Evolutionary conservation across 192 early-diverging fungal genomes (phyloP).

Genomic region (Podila epigama): DNA sequence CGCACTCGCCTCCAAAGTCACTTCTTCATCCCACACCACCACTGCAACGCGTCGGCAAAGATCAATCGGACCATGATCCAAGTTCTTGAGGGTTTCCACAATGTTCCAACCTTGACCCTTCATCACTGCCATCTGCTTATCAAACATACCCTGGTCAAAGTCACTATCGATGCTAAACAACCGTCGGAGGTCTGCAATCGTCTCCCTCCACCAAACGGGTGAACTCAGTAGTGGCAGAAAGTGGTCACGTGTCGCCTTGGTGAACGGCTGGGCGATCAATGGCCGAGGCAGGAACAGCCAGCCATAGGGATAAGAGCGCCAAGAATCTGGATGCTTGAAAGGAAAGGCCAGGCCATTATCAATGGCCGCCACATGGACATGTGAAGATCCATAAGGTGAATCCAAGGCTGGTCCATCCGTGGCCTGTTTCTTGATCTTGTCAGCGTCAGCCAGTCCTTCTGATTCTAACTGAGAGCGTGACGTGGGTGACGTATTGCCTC

Average conservation of each 20-base stretch:
- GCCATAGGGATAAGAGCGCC: conserved; percentile 91
- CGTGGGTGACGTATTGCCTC: neutral
- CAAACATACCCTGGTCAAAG: conserved; percentile 84
- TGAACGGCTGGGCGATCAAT: conserved; percentile 70
- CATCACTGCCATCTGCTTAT: conserved; percentile 81
- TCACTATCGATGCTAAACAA: conserved; percentile 78
- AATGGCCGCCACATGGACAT: conserved; percentile 85
- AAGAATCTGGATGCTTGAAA: conserved; percentile 89
- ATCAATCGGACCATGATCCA: conserved; percentile 60
- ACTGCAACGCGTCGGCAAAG: conserved; percentile 53
- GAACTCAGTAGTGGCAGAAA: conserved; percentile 74
- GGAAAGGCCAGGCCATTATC: conserved; percentile 96
- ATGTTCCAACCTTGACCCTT: conserved; percentile 90
- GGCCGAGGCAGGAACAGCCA: conserved; percentile 79
- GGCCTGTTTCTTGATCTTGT: neutral
- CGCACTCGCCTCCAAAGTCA: conserved; percentile 25
- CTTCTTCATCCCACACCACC: conserved; percentile 60
- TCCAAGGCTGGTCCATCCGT: conserved; percentile 4
- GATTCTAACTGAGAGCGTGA: neutral
- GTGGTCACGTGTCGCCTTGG: conserved; percentile 68
- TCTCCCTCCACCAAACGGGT: conserved; percentile 82
- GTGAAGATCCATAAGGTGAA: conserved; percentile 44
- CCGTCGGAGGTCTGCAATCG: conserved; percentile 67
- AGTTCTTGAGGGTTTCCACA: conserved; percentile 69
- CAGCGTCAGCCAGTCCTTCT: neutral